Evolutionary conservation across 1,284 basidiomycete species (phyloP), one percentile per base, ranked within the genome.

Genomic region (Cutaneotrichosporon sp.): DNA sequence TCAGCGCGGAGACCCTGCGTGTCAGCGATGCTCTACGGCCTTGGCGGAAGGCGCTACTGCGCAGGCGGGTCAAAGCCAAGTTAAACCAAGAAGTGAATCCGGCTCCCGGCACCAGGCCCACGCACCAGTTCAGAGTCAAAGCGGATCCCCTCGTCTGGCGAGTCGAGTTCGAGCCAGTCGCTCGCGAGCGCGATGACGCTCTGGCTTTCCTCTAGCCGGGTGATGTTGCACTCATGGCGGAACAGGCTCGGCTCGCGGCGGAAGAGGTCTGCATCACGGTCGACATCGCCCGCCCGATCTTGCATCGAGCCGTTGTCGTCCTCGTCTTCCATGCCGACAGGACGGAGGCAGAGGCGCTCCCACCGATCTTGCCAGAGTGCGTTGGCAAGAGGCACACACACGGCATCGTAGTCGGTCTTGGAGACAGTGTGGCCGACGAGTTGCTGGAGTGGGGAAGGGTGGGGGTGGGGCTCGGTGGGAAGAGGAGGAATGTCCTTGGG

Each of bases 91-190:
- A 11, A 21, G 38, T 22, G n/a, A 18, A 38, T 22, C 21, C 21
- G 21, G 21, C n/a, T n/a, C 36, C 18, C 40, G n/a, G 22, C 56
- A 9, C 11, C 46, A 40, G n/a, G 11, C 21, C 36, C 46, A 84
- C 89, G 79, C 78, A 93, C 92, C 64, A 97, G 89, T 81, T 97
- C 97, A 59, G 93, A 90, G 76, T 99, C 97, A 72, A 96, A 91
- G 53, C 97, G 87, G 64, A 99, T 90, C 83, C 95, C 95, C 75
- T 95, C 92, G 79, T 97, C 94, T 1, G 86, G 83, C 13, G 92
- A 89, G 81, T 99, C 97, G 49, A 99, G 84, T 78, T 97, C 92
- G 13, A 99, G 84, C 97, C 97, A 99, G 65, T 92, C 90, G 16
- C 93, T 92, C 10, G 90, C 85, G 73, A 97, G 85, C 4, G 85